Conservation (phyloP, 179 eudicot species). For the Drosera spatulata region DNA sequence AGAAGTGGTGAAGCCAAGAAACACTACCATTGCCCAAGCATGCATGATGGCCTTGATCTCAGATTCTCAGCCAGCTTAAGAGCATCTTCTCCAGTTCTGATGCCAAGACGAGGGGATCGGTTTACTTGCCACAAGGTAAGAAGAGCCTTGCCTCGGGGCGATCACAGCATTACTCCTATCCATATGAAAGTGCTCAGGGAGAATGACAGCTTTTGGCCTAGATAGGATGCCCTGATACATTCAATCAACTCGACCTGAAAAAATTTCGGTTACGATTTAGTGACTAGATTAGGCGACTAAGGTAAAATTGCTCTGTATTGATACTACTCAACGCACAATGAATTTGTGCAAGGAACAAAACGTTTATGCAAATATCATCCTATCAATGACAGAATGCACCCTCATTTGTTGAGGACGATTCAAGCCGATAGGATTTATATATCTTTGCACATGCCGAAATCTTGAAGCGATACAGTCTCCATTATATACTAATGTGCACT, state of each 20-base stretch:
- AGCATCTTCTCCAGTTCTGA: constrained; percentile 87
- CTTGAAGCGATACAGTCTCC: constrained; percentile 3
- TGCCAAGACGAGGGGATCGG: constrained; percentile 86
- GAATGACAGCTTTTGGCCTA: constrained; percentile 95
- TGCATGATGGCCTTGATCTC: constrained; percentile 91
- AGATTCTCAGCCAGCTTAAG: constrained; percentile 47
- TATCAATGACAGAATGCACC: neutral
- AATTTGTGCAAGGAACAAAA: neutral
- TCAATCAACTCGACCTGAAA: constrained; percentile 77
- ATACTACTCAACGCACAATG: neutral
- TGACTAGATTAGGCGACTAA: neutral
- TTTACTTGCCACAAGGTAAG: constrained; percentile 69
- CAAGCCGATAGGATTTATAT: neutral
- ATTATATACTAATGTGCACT: constrained; percentile 3
- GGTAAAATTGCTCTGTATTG: neutral
- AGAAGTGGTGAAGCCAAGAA: constrained; percentile 86
- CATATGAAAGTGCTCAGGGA: constrained; percentile 74
- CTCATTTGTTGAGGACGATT: neutral
- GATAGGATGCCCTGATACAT: constrained; percentile 75
- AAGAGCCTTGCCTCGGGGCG: constrained; percentile 74
- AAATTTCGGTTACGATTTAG: too few relatives aligned
- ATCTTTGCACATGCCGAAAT: constrained; percentile 8
- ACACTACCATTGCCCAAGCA: constrained; percentile 76
- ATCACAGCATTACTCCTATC: constrained; percentile 88
- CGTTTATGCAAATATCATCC: neutral